Evolutionary conservation across 2,329 filamentous ascomycete species (phyloP).

Genomic region (Xylariales sp.): DNA sequence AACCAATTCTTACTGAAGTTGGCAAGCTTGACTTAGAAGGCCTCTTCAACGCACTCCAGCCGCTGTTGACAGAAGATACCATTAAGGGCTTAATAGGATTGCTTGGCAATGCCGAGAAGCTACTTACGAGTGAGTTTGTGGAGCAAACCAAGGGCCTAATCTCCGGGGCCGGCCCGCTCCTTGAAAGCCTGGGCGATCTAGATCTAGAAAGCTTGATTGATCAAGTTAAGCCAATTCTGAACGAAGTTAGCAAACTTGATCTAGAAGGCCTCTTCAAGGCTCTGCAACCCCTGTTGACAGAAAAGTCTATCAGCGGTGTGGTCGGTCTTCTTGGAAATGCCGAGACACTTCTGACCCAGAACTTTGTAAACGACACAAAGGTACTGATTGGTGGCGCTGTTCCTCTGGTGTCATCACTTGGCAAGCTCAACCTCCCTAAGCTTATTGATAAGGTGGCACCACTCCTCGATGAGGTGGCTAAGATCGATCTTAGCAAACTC

Average conservation of each 20-base stretch:
- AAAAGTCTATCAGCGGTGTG: constrained; percentile 48
- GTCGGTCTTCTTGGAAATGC: constrained; percentile 49
- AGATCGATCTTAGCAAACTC: constrained; percentile 45
- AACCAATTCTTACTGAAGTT: constrained; percentile 48
- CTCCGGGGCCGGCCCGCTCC: constrained; percentile 42
- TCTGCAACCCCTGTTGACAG: constrained; percentile 52
- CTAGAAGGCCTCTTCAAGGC: constrained; percentile 51
- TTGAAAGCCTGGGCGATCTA: constrained; percentile 46
- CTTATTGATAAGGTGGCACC: constrained; percentile 49
- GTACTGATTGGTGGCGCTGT: constrained; percentile 45
- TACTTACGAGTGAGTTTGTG: constrained; percentile 46
- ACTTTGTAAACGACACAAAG: constrained; percentile 47
- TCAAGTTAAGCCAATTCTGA: constrained; percentile 49
- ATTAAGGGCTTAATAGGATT: constrained; percentile 50
- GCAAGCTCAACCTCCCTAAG: constrained; percentile 51
- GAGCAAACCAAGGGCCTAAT: constrained; percentile 48
- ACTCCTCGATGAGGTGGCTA: constrained; percentile 47
- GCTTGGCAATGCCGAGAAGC: constrained; percentile 49
- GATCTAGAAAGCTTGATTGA: constrained; percentile 50
- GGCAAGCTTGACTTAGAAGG: constrained; percentile 48
- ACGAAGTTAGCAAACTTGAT: constrained; percentile 51
- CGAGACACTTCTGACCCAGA: constrained; percentile 45
- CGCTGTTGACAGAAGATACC: constrained; percentile 50
- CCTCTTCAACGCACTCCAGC: constrained; percentile 50
- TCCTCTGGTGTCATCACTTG: constrained; percentile 45